Base-by-base conservation (phyloP, 495 filamentous ascomycete species). In the Neurospora intermedia region DNA sequence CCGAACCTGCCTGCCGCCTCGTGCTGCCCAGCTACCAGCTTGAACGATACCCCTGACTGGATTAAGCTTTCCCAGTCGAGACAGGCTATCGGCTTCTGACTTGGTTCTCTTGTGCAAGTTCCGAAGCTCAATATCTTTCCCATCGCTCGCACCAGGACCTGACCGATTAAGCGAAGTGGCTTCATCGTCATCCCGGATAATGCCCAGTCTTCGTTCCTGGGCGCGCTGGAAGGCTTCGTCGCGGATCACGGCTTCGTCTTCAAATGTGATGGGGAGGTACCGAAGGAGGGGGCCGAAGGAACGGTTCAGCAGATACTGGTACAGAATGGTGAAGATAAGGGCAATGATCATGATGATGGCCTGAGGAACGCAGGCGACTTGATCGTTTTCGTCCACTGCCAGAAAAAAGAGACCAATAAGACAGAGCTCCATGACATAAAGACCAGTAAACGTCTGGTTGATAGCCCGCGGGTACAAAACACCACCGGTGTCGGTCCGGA, bases 391-490 rank as follows among this genome's bases (percentile, higher is more conserved):
- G 73, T 96, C 89, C 69, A 85, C 83, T 69, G 92, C 91, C 59
- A 98, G 85, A 83, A 97, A 94, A 84, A 99, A 98, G 15, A 98
- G 86, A 16, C 96, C 96, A 71, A 97, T 88, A 69, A 98, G 82
- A 76, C 92, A 93, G 27, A 98, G 82, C 77, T 99, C 95, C 93
- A 98, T 95, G 69, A 97, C 88, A 78, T 99, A 99, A 11, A 99
- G 81, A 0, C 96, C 96, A 1, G 92, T 94, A 80, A 98, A 98
- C 0, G 97, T 90, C 79, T 99, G 96, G 80, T 98, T 98, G 83
- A 99, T 92, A 8, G 96, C 96, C 20, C 88, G 90, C 4, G 96
- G 96, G 77, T 96, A 99, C 31, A 98, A 87, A 41, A 98, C 86
- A 40, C 96, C 96, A 71, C 96, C 96, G 1, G 96, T 99, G 80